Base-by-base conservation (phyloP, 352 stramenopile species). In the Globisporangium paroecandrum region DNA sequence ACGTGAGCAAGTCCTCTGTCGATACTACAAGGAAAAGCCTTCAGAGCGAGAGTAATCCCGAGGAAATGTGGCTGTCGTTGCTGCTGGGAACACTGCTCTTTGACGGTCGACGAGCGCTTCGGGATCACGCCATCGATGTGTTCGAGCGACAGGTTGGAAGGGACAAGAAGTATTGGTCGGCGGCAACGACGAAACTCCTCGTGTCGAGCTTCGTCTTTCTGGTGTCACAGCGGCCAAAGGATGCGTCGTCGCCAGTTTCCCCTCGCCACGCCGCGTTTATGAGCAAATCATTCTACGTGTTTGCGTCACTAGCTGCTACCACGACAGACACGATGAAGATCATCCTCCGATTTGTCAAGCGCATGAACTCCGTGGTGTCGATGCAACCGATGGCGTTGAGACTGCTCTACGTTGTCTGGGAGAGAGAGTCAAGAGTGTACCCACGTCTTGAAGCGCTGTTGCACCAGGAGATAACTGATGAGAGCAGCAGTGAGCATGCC, bases 241-340 rank as follows among this genome's bases (percentile, higher is more conserved):
- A 41, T 12, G 43, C 15, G 1, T 43, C 66, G 13, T 20, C 18
- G 15, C 24, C 27, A 2, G 4, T 58, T 9, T 61, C 5, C 27
- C 51, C 53, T 58, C 5, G 20, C 4, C 70, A 72, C 41, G 71
- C 62, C 1, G 63, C 66, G 32, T 91, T 79, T 72, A 62, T 89
- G 58, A 71, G 58, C 9, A 77, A 71, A 51, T 75, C 68, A 5
- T 80, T 89, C 61, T 86, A 82, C 59, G 77, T 79, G 20, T 66
- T 89, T 15, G 81, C 76, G 43, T 75, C 68, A 20, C 63, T 88
- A 9, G 81, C 75, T 15, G 75, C 79, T 51, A 77, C 70, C 20
- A 87, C 80, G 47, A 89, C 78, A 15, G 86, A 92, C 9, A 90
- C 83, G 24, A 92, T 94, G 83, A 88, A 85, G 54, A 79, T 90